These are phyloP conservation scores for Coemansia guatemalensis DNA, from an alignment of 192 early-diverging fungal species.

Conservation along the genomic window DNA sequence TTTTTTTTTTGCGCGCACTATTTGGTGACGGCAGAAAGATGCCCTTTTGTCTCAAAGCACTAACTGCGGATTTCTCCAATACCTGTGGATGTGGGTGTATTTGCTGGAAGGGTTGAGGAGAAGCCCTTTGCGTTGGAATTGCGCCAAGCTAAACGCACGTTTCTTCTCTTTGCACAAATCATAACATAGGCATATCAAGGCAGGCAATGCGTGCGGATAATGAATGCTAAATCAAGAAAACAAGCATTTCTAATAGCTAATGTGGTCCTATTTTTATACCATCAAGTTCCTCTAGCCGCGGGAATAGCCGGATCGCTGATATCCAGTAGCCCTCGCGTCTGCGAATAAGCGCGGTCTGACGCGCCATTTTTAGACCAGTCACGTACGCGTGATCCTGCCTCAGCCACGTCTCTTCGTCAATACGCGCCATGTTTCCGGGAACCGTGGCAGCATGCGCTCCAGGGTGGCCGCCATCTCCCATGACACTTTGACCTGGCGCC, in stretches of 20 bases:
- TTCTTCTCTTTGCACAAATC: too few species aligned
- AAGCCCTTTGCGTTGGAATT: too few species aligned
- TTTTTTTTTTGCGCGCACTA: too few species aligned
- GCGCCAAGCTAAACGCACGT: too few species aligned
- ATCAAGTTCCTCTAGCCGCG: conserved; percentile 44
- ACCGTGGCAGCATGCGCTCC: neutral
- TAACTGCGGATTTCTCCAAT: too few species aligned
- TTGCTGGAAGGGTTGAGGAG: too few species aligned
- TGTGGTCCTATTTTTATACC: conserved; percentile 36
- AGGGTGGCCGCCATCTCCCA: conserved; percentile 21
- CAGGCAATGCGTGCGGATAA: neutral
- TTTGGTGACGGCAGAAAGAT: too few species aligned
- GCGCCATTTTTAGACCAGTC: conserved; percentile 24
- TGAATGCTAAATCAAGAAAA: neutral
- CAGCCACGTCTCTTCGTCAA: conserved; percentile 46
- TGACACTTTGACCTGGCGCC: conserved; percentile 18
- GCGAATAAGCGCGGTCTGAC: conserved; percentile 18
- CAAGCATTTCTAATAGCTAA: neutral
- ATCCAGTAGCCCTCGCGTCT: conserved; percentile 41
- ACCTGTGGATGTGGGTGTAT: too few species aligned
- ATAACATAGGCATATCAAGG: too few species aligned
- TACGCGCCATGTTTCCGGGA: conserved; percentile 10
- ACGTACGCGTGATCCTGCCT: conserved; percentile 35
- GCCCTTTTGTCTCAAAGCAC: too few species aligned
- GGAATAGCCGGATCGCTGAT: conserved; percentile 24